Percentiles rank a stretch among this genome's conserved stretches.
These are phyloP conservation scores for Ganoderma multipileum DNA, from an alignment of 1,284 basidiomycete genomes.

Conservation along the genomic window DNA sequence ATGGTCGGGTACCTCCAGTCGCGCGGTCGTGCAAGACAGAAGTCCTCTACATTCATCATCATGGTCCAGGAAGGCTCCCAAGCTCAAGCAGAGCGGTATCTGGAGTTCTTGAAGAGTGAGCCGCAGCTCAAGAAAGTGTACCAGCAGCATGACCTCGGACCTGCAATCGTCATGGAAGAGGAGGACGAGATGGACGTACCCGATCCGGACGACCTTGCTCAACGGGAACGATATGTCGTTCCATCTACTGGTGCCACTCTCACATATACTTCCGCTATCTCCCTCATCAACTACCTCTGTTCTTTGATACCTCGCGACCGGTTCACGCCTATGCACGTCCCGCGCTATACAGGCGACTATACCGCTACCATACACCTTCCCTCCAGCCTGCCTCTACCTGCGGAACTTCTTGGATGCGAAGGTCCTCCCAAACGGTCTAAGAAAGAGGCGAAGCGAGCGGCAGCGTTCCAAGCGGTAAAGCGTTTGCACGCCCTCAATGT, in stretches of 20 bases:
- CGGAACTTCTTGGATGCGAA: constrained; percentile 56
- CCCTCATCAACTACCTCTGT: constrained; percentile 75
- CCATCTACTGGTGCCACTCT: constrained; percentile 75
- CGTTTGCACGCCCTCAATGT: constrained; percentile 71
- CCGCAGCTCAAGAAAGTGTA: constrained; percentile 68
- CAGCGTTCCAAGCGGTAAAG: constrained; percentile 78
- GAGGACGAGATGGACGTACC: constrained; percentile 54
- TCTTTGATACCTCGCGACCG: constrained; percentile 75
- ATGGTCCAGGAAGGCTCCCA: constrained; percentile 73
- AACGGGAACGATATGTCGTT: constrained; percentile 76
- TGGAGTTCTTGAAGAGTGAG: constrained; percentile 63
- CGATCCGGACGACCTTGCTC: constrained; percentile 59
- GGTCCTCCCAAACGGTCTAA: constrained; percentile 71
- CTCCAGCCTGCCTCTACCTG: constrained; percentile 65
- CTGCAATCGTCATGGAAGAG: constrained; percentile 36
- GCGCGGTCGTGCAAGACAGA: constrained; percentile 80
- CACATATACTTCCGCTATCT: constrained; percentile 76
- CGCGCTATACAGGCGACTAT: constrained; percentile 70
- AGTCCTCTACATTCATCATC: constrained; percentile 77
- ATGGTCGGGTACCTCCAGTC: constrained; percentile 87
- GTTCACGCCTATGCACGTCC: constrained; percentile 66
- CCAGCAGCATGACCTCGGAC: constrained; percentile 51
- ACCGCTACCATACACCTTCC: constrained; percentile 68
- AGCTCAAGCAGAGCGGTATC: constrained; percentile 62
- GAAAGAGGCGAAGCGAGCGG: constrained; percentile 81